Evolutionary conservation across 1,284 basidiomycete genomes (phyloP).

Genomic region (Ustilago trichophora): DNA sequence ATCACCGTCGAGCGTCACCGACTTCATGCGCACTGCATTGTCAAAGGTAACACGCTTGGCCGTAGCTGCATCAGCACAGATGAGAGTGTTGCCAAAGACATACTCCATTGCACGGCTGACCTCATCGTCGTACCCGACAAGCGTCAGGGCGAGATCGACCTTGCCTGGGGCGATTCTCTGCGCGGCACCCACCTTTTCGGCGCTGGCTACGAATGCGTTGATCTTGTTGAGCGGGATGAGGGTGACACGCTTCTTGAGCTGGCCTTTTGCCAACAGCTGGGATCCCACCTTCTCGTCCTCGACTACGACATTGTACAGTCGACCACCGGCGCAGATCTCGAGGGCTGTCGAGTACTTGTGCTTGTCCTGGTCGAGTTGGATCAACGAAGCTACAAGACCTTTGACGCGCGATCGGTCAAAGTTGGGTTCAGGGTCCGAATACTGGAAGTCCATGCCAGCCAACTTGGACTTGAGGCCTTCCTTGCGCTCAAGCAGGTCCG

Average conservation of each 20-base stretch:
- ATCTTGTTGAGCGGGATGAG: slow-evolving; percentile 96
- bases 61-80: slow-evolving; percentile 87
- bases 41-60: slow-evolving; percentile 90
- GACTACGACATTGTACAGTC: slow-evolving; percentile 84
- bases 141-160: slow-evolving; percentile 83
- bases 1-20: slow-evolving; percentile 93
- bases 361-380: slow-evolving; percentile 74
- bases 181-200: slow-evolving; percentile 81
- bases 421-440: slow-evolving; percentile 78
- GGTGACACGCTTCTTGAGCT: slow-evolving; percentile 87
- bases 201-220: slow-evolving; percentile 74
- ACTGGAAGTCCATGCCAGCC: slow-evolving; percentile 83
- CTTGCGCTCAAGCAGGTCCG: slow-evolving; percentile 75
- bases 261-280: slow-evolving; percentile 82
- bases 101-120: slow-evolving; percentile 89
- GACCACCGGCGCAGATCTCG: slow-evolving; percentile 89
- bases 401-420: slow-evolving; percentile 90
- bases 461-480: slow-evolving; percentile 78
- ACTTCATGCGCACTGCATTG: slow-evolving; percentile 77
- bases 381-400: slow-evolving; percentile 75
- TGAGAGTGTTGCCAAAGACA: slow-evolving; percentile 91
- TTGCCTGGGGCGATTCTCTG: slow-evolving; percentile 79
- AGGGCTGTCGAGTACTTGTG: slow-evolving; percentile 86
- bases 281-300: slow-evolving; percentile 89
- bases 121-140: slow-evolving; percentile 85